Conservation (phyloP, 2,329 filamentous ascomycete species). For the Xylaria sp. region DNA sequence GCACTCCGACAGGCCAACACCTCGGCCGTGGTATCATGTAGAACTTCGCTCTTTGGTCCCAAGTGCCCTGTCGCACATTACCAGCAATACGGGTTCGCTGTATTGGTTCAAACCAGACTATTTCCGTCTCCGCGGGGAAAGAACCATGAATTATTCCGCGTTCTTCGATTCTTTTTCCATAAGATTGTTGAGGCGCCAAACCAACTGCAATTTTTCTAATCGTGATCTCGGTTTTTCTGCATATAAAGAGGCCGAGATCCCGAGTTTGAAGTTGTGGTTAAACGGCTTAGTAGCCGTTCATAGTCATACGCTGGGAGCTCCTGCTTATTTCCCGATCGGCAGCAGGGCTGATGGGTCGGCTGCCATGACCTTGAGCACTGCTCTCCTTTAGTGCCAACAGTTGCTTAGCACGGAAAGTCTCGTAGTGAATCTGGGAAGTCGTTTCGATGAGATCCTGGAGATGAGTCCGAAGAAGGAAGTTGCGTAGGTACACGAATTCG, state of each 20-base stretch:
- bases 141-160: conserved; percentile 27
- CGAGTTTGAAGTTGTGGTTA: conserved; percentile 30
- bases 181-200: background rate
- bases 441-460: conserved; percentile 99
- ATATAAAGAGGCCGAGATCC: conserved; percentile 23
- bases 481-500: conserved; percentile 97
- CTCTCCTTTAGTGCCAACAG: conserved; percentile 97
- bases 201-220: background rate
- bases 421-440: conserved; percentile 99
- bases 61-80: conserved; percentile 28
- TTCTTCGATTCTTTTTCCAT: conserved; percentile 6
- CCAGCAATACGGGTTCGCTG: conserved; percentile 32
- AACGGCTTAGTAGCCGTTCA: conserved; percentile 89
- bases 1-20: conserved; percentile 32
- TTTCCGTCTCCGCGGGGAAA: conserved; percentile 28
- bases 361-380: conserved; percentile 81
- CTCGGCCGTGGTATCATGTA: conserved; percentile 35
- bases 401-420: conserved; percentile 99
- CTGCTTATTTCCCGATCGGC: conserved; percentile 96
- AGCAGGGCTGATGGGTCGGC: conserved; percentile 92
- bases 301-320: conserved; percentile 95
- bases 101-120: conserved; percentile 31
- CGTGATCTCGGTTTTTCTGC: conserved; percentile 26
- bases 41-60: conserved; percentile 31
- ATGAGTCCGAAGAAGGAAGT: conserved; percentile 98